Conservation (phyloP, 169 alveolate species). For the Eimeria mitis region DNA sequence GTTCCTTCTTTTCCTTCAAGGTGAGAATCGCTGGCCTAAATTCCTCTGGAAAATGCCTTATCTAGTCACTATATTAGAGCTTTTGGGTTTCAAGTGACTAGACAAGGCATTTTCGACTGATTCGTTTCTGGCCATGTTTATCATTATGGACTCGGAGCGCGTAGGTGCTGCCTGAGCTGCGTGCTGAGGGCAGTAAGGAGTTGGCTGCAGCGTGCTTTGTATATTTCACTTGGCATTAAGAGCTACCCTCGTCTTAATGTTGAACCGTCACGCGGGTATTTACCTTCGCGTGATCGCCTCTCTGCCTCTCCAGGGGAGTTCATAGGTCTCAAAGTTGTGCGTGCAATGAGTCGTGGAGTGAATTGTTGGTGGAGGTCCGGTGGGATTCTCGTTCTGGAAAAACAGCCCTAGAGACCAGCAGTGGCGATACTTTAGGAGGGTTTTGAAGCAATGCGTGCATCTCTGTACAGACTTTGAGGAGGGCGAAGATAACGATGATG, state of each 20-base stretch:
- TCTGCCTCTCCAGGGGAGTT: background rate
- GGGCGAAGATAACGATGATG: conserved; percentile 57
- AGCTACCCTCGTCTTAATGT: background rate
- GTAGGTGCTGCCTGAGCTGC: background rate
- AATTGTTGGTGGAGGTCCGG: background rate
- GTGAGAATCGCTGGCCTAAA: background rate
- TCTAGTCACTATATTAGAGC: background rate
- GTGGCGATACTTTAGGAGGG: background rate
- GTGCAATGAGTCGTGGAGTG: background rate
- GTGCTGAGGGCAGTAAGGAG: background rate
- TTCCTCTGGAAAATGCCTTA: background rate
- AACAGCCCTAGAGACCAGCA: background rate
- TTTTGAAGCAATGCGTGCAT: background rate
- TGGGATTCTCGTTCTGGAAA: background rate
- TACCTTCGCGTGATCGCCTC: background rate
- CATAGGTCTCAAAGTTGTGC: background rate
- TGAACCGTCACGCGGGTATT: background rate
- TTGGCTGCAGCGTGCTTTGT: background rate
- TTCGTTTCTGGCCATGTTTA: background rate
- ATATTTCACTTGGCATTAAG: background rate
- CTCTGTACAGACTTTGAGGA: conserved; percentile 52
- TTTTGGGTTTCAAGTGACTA: too few relatives aligned
- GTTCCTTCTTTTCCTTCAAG: conserved; percentile 62
- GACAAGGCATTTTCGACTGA: background rate
- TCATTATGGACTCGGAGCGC: background rate